Conservation (phyloP, 2,329 filamentous ascomycete species). For the Lojkania enalia region DNA sequence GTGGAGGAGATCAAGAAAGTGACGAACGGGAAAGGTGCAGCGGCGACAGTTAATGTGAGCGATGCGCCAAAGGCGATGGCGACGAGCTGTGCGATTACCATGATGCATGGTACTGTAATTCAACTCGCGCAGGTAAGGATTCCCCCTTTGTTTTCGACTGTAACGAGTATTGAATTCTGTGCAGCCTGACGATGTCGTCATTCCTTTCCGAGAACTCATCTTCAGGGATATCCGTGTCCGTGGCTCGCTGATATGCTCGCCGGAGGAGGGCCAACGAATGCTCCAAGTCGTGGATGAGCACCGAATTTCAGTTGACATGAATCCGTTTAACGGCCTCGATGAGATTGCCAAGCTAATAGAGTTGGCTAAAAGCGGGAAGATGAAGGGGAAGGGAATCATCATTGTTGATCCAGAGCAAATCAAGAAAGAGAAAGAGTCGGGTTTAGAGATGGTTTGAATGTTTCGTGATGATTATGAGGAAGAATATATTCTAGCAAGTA, state of each 20-base stretch:
- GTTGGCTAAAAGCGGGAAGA: constrained; percentile 56
- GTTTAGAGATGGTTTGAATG: constrained; percentile 7
- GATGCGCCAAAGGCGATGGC: constrained; percentile 57
- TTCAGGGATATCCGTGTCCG: constrained; percentile 58
- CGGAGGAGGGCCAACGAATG: constrained; percentile 53
- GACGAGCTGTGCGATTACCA: constrained; percentile 58
- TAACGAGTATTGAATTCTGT: too few species aligned
- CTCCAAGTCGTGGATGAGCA: constrained; percentile 52
- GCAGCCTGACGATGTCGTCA: constrained; percentile 42
- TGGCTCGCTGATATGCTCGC: constrained; percentile 51
- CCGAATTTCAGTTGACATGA: constrained; percentile 55
- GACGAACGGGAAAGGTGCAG: constrained; percentile 55
- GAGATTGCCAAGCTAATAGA: constrained; percentile 56
- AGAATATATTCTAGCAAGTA: too few species aligned
- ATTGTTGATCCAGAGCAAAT: constrained; percentile 56
- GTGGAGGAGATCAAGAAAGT: constrained; percentile 53
- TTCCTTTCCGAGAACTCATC: constrained; percentile 54
- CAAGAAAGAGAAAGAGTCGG: constrained; percentile 32
- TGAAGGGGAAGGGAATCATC: constrained; percentile 60
- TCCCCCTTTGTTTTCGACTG: too few species aligned
- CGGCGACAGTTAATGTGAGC: constrained; percentile 58
- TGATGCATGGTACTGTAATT: constrained; percentile 61
- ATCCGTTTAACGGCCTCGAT: constrained; percentile 56
- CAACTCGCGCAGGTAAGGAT: constrained; percentile 59
- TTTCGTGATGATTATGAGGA: too few species aligned